phyloP scores from a whole-genome alignment of 805 yeast species.

The Candida boleticola region DNA sequence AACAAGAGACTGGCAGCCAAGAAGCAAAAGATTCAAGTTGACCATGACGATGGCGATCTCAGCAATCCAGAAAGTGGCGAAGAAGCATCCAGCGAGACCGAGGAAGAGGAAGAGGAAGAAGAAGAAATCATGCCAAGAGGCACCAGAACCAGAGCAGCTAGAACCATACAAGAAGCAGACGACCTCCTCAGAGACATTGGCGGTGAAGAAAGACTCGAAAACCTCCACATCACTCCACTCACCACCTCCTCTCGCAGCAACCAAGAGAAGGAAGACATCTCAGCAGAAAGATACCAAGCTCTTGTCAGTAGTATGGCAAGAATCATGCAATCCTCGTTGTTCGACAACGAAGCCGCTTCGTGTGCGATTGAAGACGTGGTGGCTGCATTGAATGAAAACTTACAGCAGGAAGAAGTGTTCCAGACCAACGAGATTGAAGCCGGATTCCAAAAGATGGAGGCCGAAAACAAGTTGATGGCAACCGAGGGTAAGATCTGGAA shows the following conservation, averaged over 20 bases:
- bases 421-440: slow-evolving; percentile 25
- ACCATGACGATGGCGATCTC: not conserved
- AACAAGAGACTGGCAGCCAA: slow-evolving; percentile 34
- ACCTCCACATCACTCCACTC: slow-evolving; percentile 32
- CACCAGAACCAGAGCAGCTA: slow-evolving; percentile 5
- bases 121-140: slow-evolving; percentile 12
- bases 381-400: slow-evolving; percentile 30
- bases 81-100: slow-evolving; percentile 31
- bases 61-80: slow-evolving; percentile 20
- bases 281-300: slow-evolving; percentile 29
- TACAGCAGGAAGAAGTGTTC: slow-evolving; percentile 41
- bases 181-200: slow-evolving; percentile 3
- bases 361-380: slow-evolving; percentile 31
- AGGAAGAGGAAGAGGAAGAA: slow-evolving; percentile 31
- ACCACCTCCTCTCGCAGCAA: slow-evolving; percentile 14
- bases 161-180: slow-evolving; percentile 2
- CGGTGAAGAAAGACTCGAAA: slow-evolving; percentile 7
- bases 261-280: slow-evolving; percentile 23
- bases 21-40: slow-evolving; percentile 24
- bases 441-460: slow-evolving; percentile 32
- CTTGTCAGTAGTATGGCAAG: slow-evolving; percentile 31
- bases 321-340: slow-evolving; percentile 29
- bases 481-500: slow-evolving; percentile 40
- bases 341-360: slow-evolving; percentile 30
- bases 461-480: slow-evolving; percentile 35